Percentiles rank a stretch among this genome's conserved stretches.
These are phyloP conservation scores for Lasiosphaeria ovina DNA, from an alignment of 495 filamentous ascomycete genomes.

Conservation along the genomic window DNA sequence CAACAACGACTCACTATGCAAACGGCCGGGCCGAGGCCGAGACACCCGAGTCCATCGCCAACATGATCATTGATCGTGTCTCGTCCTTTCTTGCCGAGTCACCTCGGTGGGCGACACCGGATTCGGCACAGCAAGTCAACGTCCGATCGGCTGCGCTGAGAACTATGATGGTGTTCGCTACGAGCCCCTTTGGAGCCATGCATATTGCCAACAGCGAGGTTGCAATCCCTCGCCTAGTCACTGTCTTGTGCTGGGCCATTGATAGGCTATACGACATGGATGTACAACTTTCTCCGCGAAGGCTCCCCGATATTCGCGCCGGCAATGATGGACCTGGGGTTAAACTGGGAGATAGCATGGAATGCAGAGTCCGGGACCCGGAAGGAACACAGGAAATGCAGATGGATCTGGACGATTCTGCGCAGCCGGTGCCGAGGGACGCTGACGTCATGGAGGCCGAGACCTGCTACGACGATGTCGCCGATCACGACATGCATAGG, in stretches of 20 bases:
- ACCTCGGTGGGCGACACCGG: constrained; percentile 36
- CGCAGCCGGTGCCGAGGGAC: background rate
- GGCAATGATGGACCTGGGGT: background rate
- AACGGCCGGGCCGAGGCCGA: constrained; percentile 14
- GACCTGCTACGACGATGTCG: background rate
- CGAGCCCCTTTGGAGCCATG: constrained; percentile 37
- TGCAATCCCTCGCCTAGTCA: constrained; percentile 41
- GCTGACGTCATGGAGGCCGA: background rate
- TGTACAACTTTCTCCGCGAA: constrained; percentile 14
- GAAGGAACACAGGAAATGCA: background rate
- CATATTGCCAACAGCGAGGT: constrained; percentile 39
- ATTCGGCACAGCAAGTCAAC: constrained; percentile 26
- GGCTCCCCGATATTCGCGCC: background rate
- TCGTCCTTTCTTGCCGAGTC: constrained; percentile 39
- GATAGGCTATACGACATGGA: constrained; percentile 47
- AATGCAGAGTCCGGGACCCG: background rate
- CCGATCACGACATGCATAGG: constrained; percentile 2
- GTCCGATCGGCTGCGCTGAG: constrained; percentile 35
- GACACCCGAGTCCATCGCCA: constrained; percentile 31
- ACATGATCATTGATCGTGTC: constrained; percentile 40
- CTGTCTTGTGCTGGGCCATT: constrained; percentile 39
- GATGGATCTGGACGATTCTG: background rate
- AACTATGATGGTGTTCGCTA: constrained; percentile 38
- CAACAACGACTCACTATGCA: constrained; percentile 10
- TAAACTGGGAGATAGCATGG: background rate